Conservation (phyloP, 139 green algal genomes). For the Chloropicon primus region DNA sequence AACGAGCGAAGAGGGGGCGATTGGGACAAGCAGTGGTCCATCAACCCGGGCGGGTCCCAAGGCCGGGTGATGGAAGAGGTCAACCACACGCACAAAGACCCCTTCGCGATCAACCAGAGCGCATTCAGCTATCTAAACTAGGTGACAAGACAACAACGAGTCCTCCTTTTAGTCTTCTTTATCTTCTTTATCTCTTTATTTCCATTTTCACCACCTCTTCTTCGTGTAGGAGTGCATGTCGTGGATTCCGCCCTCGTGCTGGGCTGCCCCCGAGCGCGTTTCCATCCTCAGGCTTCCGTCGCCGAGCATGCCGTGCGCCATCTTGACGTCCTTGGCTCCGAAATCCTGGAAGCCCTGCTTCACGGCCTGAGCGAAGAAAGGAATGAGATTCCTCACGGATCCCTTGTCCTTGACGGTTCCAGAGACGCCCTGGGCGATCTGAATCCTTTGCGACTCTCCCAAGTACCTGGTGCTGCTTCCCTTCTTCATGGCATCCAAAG, state of each 20-base stretch:
- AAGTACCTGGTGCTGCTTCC: conserved; percentile 85
- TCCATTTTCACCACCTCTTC: conserved; percentile 53
- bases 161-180: neutral
- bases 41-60: neutral
- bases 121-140: too few species aligned
- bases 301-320: conserved; percentile 36
- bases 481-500: conserved; percentile 91
- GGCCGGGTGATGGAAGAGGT: neutral
- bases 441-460: conserved; percentile 66
- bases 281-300: conserved; percentile 61
- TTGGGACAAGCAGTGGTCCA: neutral
- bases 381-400: conserved; percentile 52
- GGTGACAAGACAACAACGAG: too few species aligned
- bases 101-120: neutral
- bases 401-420: conserved; percentile 93
- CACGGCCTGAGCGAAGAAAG: conserved; percentile 75
- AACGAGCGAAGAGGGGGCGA: neutral
- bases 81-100: neutral
- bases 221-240: conserved; percentile 88
- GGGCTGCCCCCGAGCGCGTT: conserved; percentile 59
- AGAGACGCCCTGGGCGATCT: conserved; percentile 71
- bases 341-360: conserved; percentile 91
- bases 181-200: neutral
- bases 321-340: conserved; percentile 41
- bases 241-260: conserved; percentile 77